phyloP scores from a whole-genome alignment of 192 early-diverging fungal genomes.

The Geosiphon pyriformis region DNA sequence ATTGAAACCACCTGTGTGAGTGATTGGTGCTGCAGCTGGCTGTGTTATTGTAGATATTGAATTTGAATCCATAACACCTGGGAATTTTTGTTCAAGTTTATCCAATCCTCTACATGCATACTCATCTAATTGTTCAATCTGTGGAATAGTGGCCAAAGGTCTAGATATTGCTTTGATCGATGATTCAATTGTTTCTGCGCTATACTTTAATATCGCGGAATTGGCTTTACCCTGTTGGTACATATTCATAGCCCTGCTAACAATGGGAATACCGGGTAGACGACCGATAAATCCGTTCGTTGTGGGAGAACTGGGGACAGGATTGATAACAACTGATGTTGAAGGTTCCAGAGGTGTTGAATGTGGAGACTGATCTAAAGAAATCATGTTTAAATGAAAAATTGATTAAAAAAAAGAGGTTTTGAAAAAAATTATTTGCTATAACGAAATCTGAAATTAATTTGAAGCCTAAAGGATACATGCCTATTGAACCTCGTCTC shows the following conservation, averaged over 20 bases:
- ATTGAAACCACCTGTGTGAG: no score
- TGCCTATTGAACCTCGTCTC: conserved; percentile 3
- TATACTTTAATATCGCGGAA: conserved; percentile 8
- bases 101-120: no score
- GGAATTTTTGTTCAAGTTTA: no score
- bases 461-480: not conserved
- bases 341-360: not conserved
- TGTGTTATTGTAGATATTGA: no score
- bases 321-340: not conserved
- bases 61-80: no score
- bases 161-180: not conserved
- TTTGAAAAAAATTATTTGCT: not conserved
- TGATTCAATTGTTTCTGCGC: not conserved
- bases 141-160: not conserved
- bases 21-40: no score
- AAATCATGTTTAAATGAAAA: not conserved
- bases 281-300: not conserved
- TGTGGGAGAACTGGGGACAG: not conserved
- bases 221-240: conserved; percentile 14
- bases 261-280: not conserved
- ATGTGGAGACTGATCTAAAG: not conserved
- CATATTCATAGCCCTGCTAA: not conserved
- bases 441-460: not conserved
- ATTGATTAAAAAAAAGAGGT: not conserved
- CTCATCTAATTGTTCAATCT: not conserved